These are phyloP conservation scores for Colletotrichum lini DNA, from an alignment of 2,329 filamentous ascomycete species.

Conservation along the genomic window DNA sequence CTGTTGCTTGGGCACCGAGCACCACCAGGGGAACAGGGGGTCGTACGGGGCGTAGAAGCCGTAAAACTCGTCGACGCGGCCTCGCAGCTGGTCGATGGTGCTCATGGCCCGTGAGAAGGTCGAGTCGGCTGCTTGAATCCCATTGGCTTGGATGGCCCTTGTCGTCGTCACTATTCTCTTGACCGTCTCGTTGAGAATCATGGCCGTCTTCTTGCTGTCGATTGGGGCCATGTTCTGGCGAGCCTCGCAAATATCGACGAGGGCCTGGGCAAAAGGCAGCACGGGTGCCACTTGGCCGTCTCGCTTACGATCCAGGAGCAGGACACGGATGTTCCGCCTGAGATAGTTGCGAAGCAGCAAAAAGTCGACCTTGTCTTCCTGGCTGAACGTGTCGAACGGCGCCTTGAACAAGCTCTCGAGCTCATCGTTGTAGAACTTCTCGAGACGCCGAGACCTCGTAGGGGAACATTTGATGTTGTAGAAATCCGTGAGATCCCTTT, in stretches of 20 bases:
- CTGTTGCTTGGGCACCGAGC: constrained; percentile 58
- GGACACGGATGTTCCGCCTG: constrained; percentile 46
- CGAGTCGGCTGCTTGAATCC: constrained; percentile 45
- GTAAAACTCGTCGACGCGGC: constrained; percentile 62
- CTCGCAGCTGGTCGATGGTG: constrained; percentile 57
- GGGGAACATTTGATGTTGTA: constrained; percentile 64
- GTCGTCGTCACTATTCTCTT: constrained; percentile 52
- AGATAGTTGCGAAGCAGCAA: constrained; percentile 65
- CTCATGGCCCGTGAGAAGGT: constrained; percentile 48
- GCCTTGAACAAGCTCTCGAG: constrained; percentile 49
- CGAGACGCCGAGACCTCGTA: constrained; percentile 55
- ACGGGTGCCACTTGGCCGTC: constrained; percentile 55
- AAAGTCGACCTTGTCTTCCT: constrained; percentile 64
- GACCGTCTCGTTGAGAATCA: constrained; percentile 55
- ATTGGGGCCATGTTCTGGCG: constrained; percentile 61
- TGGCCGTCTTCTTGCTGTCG: constrained; percentile 59
- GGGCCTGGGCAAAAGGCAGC: constrained; percentile 59
- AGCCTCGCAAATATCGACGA: constrained; percentile 63
- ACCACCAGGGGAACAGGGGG: constrained; percentile 72
- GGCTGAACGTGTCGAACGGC: constrained; percentile 49
- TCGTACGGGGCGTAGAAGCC: constrained; percentile 69
- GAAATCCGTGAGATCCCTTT: constrained; percentile 62
- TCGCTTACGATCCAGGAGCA: constrained; percentile 50
- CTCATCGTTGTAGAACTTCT: constrained; percentile 59
- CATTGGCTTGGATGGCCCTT: constrained; percentile 52